These are phyloP conservation scores for Tolypocladium ophioglossoides DNA, from an alignment of 2,329 filamentous ascomycete genomes.

Conservation along the genomic window DNA sequence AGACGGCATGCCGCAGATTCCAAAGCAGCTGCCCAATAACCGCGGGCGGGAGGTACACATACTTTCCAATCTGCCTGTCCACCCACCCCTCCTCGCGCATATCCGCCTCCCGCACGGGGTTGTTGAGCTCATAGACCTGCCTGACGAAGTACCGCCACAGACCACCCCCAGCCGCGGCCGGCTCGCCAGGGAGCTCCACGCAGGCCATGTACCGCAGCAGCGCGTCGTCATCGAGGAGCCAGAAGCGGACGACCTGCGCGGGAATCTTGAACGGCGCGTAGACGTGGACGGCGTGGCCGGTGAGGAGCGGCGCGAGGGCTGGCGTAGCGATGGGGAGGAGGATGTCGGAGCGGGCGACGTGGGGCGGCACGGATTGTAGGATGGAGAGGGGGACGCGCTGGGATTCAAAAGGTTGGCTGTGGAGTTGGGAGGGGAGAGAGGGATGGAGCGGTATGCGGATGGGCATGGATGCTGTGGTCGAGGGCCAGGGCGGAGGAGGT, in stretches of 20 bases:
- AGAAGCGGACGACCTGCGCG: constrained; percentile 44
- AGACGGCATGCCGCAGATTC: constrained; percentile 45
- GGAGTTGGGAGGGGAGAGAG: constrained; percentile 9
- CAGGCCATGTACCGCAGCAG: constrained; percentile 49
- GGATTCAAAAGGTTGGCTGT: constrained; percentile 23
- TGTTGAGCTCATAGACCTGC: constrained; percentile 52
- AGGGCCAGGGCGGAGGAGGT: not conserved
- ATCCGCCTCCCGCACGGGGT: constrained; percentile 39
- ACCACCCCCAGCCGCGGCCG: constrained; percentile 20
- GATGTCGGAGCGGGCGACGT: constrained; percentile 41
- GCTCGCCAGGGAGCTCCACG: constrained; percentile 31
- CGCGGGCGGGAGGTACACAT: constrained; percentile 43
- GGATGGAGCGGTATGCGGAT: constrained; percentile 18
- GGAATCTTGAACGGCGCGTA: constrained; percentile 47
- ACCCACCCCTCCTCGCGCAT: constrained; percentile 48
- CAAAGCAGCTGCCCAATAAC: constrained; percentile 46
- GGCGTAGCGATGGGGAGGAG: constrained; percentile 38
- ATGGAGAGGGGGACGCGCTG: constrained; percentile 41
- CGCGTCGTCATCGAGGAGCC: constrained; percentile 48
- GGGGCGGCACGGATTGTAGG: constrained; percentile 35
- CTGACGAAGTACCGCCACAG: constrained; percentile 14
- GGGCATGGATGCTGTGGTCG: not conserved
- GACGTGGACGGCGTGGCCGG: constrained; percentile 42
- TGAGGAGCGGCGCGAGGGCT: constrained; percentile 36
- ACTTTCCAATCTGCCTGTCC: constrained; percentile 36